Evolutionary conservation across 1,284 basidiomycete species (phyloP).

Genomic region (Mycena citricolor): DNA sequence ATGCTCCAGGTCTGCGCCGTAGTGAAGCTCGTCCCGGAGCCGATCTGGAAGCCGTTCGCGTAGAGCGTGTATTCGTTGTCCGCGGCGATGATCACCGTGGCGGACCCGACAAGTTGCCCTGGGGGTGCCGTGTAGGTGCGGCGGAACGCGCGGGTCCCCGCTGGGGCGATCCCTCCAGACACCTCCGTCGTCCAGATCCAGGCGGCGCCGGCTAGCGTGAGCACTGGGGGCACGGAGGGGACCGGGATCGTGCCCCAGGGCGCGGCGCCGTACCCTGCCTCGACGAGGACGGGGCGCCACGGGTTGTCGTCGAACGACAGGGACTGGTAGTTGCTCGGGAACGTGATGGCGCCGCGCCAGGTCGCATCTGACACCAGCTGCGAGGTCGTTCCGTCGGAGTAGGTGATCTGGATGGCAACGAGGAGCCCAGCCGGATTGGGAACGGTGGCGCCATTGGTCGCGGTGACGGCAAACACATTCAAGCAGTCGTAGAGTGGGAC

Average conservation of each 20-base stretch:
- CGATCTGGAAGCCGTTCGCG: conserved; percentile 5
- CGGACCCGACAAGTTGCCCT: neutral
- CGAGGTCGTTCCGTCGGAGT: conserved; percentile 21
- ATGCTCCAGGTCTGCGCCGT: neutral
- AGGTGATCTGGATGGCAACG: conserved; percentile 23
- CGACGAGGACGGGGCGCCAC: conserved; percentile 4
- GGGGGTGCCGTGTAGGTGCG: conserved; percentile 5
- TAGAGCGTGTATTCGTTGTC: conserved; percentile 9
- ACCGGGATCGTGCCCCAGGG: conserved; percentile 13
- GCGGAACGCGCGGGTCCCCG: conserved; percentile 8
- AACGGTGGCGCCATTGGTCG: neutral
- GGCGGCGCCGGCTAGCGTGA: conserved; percentile 3
- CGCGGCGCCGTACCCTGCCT: conserved; percentile 1
- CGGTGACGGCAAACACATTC: conserved; percentile 18
- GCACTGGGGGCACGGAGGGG: conserved; percentile 5
- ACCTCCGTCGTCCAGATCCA: conserved; percentile 15
- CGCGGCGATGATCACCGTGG: neutral
- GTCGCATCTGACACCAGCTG: conserved; percentile 21
- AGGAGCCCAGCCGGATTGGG: conserved; percentile 27
- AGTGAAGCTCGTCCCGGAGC: neutral
- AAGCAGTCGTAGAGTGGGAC: conserved; percentile 3
- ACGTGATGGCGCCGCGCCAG: conserved; percentile 22
- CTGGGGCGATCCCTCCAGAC: neutral
- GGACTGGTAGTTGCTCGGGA: conserved; percentile 21
- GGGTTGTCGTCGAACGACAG: conserved; percentile 21